These are phyloP conservation scores for Amanita thiersii DNA, from an alignment of 768 basidiomycete genomes.

Conservation along the genomic window DNA sequence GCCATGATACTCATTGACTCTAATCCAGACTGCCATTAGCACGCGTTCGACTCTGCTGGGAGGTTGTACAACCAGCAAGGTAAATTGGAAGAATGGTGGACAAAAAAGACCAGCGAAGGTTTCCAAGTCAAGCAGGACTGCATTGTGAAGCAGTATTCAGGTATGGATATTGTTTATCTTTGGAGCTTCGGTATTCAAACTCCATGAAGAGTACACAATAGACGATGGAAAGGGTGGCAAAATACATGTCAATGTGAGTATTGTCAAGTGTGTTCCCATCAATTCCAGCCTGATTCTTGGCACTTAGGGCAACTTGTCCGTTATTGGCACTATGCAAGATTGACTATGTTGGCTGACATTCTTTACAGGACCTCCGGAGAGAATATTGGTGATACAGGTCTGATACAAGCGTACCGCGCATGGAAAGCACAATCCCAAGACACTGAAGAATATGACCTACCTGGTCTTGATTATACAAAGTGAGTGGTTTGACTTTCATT, in stretches of 20 bases:
- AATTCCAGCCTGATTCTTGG: constrained; percentile 1
- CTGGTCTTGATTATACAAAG: constrained; percentile 75
- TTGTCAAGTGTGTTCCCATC: background rate
- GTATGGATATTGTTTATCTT: constrained; percentile 24
- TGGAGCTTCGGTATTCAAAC: constrained; percentile 4
- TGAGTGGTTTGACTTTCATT: constrained; percentile 16
- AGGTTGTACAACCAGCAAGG: constrained; percentile 87
- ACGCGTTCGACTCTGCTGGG: constrained; percentile 87
- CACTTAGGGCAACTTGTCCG: constrained; percentile 67
- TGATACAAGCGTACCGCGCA: constrained; percentile 83
- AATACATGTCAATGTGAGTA: constrained; percentile 73
- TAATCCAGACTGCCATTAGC: constrained; percentile 31
- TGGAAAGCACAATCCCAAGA: constrained; percentile 75
- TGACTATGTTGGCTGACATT: constrained; percentile 9
- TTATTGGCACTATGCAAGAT: background rate
- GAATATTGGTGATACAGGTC: constrained; percentile 81
- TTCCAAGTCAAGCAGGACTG: constrained; percentile 83
- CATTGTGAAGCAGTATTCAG: constrained; percentile 87
- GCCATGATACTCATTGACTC: background rate
- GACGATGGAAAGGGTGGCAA: constrained; percentile 80
- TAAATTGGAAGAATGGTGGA: constrained; percentile 89
- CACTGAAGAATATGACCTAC: constrained; percentile 71
- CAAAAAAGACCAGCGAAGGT: constrained; percentile 73
- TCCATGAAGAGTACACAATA: constrained; percentile 50
- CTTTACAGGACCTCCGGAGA: constrained; percentile 74